Percentiles rank a stretch among this genome's conserved stretches.
Evolutionary conservation across 2,329 filamentous ascomycete genomes (phyloP).

Genomic region (Ophiocordyceps camponoti-saundersi): DNA sequence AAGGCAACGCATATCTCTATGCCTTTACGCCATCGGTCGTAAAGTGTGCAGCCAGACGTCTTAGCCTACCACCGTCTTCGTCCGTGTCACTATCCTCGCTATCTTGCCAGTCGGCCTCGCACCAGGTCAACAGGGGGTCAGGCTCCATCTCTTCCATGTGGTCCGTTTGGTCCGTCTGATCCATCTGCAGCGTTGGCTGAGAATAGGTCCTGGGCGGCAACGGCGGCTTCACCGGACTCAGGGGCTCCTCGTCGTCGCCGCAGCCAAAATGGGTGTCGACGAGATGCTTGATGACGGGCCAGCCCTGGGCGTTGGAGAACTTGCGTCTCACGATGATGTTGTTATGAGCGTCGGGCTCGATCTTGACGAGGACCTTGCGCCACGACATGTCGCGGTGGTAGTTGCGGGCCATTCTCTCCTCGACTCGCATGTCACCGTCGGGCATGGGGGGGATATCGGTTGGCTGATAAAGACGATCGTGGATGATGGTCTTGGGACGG

Average conservation of each 20-base stretch:
- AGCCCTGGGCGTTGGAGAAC: conserved; percentile 95
- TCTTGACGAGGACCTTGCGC: conserved; percentile 89
- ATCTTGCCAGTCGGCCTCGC: not conserved
- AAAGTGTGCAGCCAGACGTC: not conserved
- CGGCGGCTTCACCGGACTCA: not conserved
- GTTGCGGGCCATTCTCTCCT: conserved; percentile 92
- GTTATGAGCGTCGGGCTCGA: conserved; percentile 89
- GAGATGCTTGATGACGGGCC: conserved; percentile 66
- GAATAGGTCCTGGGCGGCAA: not conserved
- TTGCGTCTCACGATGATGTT: conserved; percentile 64
- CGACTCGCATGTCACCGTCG: conserved; percentile 52
- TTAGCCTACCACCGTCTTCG: not conserved
- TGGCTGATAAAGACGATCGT: too few relatives aligned
- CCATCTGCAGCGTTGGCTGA: not conserved
- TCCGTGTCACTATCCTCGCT: not conserved
- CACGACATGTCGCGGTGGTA: conserved; percentile 86
- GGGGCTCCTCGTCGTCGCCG: not conserved
- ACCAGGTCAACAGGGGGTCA: not conserved
- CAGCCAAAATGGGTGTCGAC: not conserved
- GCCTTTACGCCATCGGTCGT: not conserved
- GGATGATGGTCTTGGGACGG: too few relatives aligned
- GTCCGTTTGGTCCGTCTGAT: too few relatives aligned
- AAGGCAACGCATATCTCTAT: too few relatives aligned
- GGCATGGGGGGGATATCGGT: too few relatives aligned
- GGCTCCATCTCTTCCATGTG: too few relatives aligned